A percentile compares a stretch with the other conserved stretches of the same genome.
Evolutionary conservation across 1,139 yeast genomes (phyloP).

Genomic region (Waltiozyma sp.): DNA sequence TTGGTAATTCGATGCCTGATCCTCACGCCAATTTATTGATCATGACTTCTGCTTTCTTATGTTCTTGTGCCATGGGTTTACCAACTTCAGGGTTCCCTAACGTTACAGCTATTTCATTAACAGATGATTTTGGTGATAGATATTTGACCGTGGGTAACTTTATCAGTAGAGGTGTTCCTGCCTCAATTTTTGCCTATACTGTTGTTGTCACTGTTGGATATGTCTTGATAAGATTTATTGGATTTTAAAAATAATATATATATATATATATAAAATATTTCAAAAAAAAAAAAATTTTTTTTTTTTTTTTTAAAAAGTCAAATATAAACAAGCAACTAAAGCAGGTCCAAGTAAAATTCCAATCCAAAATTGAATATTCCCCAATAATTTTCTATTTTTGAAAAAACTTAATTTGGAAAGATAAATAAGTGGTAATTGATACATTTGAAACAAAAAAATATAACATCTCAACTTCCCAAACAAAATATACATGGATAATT

Average conservation of each 20-base stretch:
- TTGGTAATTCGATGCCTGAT: constrained; percentile 59
- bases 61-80: constrained; percentile 91
- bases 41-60: constrained; percentile 74
- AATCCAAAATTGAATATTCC: constrained; percentile 82
- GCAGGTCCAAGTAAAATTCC: constrained; percentile 91
- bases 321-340: constrained; percentile 71
- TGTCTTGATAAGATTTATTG: constrained; percentile 49
- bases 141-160: constrained; percentile 76
- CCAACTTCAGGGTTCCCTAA: constrained; percentile 97
- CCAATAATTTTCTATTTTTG: constrained; percentile 48
- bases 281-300: background rate
- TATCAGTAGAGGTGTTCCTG: constrained; percentile 80
- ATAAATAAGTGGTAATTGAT: constrained; percentile 50
- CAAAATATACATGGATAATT: constrained; percentile 82
- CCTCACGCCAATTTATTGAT: constrained; percentile 46
- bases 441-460: constrained; percentile 71
- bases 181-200: constrained; percentile 60
- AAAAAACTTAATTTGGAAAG: constrained; percentile 40
- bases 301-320: constrained; percentile 42
- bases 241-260: constrained; percentile 25
- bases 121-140: constrained; percentile 81
- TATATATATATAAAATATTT: background rate
- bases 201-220: constrained; percentile 74
- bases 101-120: constrained; percentile 87
- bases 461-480: constrained; percentile 77